phyloP scores from a whole-genome alignment of 495 filamentous ascomycete genomes.

The Cercophora newfieldiana region DNA sequence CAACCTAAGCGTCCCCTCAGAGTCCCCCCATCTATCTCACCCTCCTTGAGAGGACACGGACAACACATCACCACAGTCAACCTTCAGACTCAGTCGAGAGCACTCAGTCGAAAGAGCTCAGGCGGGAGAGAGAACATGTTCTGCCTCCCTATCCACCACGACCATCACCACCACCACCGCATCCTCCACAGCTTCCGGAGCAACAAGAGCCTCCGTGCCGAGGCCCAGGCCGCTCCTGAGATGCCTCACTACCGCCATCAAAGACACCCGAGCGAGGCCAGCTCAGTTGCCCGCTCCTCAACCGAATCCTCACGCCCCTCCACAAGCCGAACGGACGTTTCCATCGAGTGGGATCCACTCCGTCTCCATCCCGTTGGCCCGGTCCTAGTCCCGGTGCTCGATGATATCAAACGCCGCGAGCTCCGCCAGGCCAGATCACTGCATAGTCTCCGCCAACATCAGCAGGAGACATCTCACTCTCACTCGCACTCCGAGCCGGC shows the following conservation, averaged over 20 bases:
- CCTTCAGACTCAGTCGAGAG: not conserved
- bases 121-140: constrained; percentile 22
- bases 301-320: constrained; percentile 31
- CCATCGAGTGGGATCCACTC: constrained; percentile 39
- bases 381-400: constrained; percentile 16
- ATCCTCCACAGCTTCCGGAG: constrained; percentile 38
- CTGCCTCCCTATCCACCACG: constrained; percentile 21
- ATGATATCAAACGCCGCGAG: constrained; percentile 17
- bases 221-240: constrained; percentile 6
- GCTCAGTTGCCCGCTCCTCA: constrained; percentile 31
- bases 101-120: not conserved
- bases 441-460: constrained; percentile 15
- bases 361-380: constrained; percentile 31
- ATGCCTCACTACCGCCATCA: constrained; percentile 23
- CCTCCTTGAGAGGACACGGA: too few species aligned
- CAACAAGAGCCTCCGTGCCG: constrained; percentile 27
- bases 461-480: constrained; percentile 1
- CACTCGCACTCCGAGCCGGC: constrained; percentile 8
- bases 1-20: not conserved
- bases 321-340: constrained; percentile 28
- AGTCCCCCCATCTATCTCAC: not conserved
- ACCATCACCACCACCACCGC: constrained; percentile 22
- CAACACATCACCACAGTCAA: not conserved
- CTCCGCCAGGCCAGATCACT: constrained; percentile 27
- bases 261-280: constrained; percentile 29